phyloP scores from a whole-genome alignment of 352 stramenopile species.

The Pythium apleroticum region DNA sequence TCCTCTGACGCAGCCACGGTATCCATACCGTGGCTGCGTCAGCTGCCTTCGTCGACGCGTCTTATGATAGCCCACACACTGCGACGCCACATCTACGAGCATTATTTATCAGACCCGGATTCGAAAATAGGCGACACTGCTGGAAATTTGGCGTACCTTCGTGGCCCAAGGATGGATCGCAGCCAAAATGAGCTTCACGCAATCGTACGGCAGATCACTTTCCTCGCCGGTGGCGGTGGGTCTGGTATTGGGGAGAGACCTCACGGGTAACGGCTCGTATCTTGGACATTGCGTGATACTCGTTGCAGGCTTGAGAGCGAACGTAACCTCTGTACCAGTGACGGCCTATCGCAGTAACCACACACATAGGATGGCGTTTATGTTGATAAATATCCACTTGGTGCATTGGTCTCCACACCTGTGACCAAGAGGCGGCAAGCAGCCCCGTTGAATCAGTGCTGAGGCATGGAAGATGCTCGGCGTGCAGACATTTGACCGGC shows the following conservation, averaged over 20 bases:
- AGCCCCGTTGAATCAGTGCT: slow-evolving; percentile 12
- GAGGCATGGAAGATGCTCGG: slow-evolving; percentile 28
- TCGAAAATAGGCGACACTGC: slow-evolving; percentile 1
- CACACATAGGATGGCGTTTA: not conserved
- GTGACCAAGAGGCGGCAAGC: not conserved
- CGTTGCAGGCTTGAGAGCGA: not conserved
- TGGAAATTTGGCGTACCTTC: not conserved
- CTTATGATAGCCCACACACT: slow-evolving; percentile 21
- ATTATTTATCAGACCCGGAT: not conserved
- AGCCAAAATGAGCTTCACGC: not conserved
- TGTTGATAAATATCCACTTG: slow-evolving; percentile 1
- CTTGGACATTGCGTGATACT: not conserved
- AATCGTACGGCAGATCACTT: not conserved
- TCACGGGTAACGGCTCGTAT: not conserved
- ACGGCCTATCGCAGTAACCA: not conserved
- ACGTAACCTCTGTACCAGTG: no score
- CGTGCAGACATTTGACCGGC: slow-evolving; percentile 46
- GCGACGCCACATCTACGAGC: no score
- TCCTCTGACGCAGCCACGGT: no score
- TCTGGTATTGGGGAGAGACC: no score
- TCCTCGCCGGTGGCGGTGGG: no score
- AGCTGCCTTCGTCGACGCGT: not conserved
- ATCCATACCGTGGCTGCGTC: no score
- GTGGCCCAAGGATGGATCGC: not conserved
- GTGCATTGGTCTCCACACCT: not conserved